Evolutionary conservation across 2,329 filamentous ascomycete genomes (phyloP).

Genomic region (Mycosphaerella sp.): DNA sequence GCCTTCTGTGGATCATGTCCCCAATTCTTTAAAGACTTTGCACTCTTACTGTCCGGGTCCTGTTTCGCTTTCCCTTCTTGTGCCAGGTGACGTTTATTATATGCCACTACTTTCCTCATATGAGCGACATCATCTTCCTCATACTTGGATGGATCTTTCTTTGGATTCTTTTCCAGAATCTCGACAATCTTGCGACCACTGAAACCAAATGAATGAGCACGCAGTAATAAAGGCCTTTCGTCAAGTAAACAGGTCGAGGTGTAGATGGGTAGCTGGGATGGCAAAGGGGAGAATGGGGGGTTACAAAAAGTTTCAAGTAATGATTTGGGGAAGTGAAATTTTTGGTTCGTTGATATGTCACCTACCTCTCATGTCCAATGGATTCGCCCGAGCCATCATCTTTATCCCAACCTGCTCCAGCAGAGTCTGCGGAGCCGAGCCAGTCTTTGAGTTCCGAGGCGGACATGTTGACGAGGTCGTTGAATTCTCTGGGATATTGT

Average conservation of each 20-base stretch:
- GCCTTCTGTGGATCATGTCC: conserved; percentile 29
- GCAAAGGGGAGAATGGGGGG: too few species aligned
- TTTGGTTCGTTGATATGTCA: background rate
- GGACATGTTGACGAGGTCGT: conserved; percentile 60
- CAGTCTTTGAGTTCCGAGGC: conserved; percentile 55
- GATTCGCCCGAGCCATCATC: conserved; percentile 54
- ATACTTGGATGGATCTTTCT: conserved; percentile 52
- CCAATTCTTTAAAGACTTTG: conserved; percentile 59
- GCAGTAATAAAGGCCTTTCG: too few species aligned
- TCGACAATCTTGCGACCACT: conserved; percentile 58
- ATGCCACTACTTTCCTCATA: conserved; percentile 50
- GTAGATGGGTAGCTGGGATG: too few species aligned
- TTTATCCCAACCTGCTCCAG: conserved; percentile 55
- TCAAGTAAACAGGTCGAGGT: too few species aligned
- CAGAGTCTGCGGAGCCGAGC: conserved; percentile 54
- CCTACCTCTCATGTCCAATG: conserved; percentile 53
- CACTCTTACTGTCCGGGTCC: conserved; percentile 50
- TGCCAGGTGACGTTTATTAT: conserved; percentile 60
- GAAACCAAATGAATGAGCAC: too few species aligned
- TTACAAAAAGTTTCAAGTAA: too few species aligned
- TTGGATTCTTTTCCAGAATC: conserved; percentile 56
- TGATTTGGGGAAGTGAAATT: too few species aligned
- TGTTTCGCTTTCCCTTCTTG: conserved; percentile 55
- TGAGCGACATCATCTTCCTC: conserved; percentile 50
- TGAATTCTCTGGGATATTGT: conserved; percentile 49